Evolutionary conservation across 2,329 filamentous ascomycete genomes (phyloP), one percentile per base, ranked within the genome.

Genomic region (Penicillium thymicola): DNA sequence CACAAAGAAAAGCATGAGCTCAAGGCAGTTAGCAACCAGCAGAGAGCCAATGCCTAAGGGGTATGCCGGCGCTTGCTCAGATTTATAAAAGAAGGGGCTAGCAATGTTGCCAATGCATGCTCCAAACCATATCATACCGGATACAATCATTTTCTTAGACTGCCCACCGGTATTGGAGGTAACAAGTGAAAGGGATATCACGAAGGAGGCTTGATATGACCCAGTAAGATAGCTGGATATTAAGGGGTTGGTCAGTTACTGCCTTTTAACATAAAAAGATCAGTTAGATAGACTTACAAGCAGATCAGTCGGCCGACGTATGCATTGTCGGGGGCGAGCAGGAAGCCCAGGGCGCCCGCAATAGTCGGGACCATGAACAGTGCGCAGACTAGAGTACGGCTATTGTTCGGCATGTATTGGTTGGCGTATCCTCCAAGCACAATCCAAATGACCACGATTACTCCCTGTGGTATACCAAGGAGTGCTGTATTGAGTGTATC

Each of bases 181-280:
- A 16, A 67, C 59, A 0, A 73, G 63, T 6, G 70, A 68, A 1
- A 64, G 68, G 14, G 67, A 64, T 4, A 70, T 52, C 8, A 72
- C 70, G 40, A 74, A 75, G 0, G 72, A 64, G 3, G 65, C 71
- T 54, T 67, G 69, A 50, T 73, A 73, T 2, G 67, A 45, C 13
- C 42, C 42, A 4, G 42, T 45, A n/a, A 45, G 42, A 30, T 45
- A 45, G 42, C 42, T 45, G 13, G 11, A 32, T 18, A 14, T 18
- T 9, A 4, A 2, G 11, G 5, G 11, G 14, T 10, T 7, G 14
- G 7, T 45, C 6, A 21, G 42, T 14, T 6, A 21, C n/a, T 32
- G 11, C 9, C 66, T 55, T 72, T 69, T 59, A 70, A 72, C 23
- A 72, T 25, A 71, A 61, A 76, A 76, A 57, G 74, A 76, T 2